A percentile compares a stretch with the other conserved stretches of the same genome.
These are phyloP conservation scores for Diphasiastrum complanatum DNA, from an alignment of 83 land plant genomes.

Conservation along the genomic window DNA sequence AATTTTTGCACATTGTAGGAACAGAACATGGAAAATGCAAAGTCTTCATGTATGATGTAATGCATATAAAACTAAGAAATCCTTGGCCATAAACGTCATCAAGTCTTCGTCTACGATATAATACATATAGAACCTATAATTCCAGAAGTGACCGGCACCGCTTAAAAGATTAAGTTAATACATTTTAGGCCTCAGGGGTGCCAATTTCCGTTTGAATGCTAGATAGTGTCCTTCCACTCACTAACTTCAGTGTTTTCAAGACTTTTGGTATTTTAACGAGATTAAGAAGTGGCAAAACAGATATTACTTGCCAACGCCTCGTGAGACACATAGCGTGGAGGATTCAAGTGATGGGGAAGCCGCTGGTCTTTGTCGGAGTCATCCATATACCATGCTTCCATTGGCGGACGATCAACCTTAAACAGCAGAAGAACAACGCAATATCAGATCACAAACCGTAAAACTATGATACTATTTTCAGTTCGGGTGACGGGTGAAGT, in stretches of 20 bases:
- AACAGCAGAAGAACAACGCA: too few species aligned
- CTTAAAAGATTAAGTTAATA: neutral
- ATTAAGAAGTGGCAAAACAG: neutral
- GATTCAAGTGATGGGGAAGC: slow-evolving; percentile 69
- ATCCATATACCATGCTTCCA: slow-evolving; percentile 92
- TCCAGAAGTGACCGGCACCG: neutral
- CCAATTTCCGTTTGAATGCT: neutral
- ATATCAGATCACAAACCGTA: too few species aligned
- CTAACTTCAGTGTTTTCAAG: neutral
- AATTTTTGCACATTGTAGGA: too few species aligned
- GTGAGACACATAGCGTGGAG: slow-evolving; percentile 53
- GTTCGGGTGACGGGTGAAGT: too few species aligned
- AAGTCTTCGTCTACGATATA: too few species aligned
- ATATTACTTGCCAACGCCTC: slow-evolving; percentile 59
- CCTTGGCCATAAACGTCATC: too few species aligned
- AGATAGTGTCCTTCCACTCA: neutral
- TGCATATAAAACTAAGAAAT: too few species aligned
- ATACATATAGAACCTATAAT: too few species aligned
- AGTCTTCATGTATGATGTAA: too few species aligned
- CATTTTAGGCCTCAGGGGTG: neutral
- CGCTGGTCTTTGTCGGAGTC: slow-evolving; percentile 62
- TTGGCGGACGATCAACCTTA: slow-evolving; percentile 1
- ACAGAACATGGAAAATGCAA: too few species aligned
- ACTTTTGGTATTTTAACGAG: neutral
- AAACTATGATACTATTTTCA: too few species aligned